These are phyloP conservation scores for Penicillium sp. DNA, from an alignment of 2,329 filamentous ascomycete genomes.

Conservation along the genomic window DNA sequence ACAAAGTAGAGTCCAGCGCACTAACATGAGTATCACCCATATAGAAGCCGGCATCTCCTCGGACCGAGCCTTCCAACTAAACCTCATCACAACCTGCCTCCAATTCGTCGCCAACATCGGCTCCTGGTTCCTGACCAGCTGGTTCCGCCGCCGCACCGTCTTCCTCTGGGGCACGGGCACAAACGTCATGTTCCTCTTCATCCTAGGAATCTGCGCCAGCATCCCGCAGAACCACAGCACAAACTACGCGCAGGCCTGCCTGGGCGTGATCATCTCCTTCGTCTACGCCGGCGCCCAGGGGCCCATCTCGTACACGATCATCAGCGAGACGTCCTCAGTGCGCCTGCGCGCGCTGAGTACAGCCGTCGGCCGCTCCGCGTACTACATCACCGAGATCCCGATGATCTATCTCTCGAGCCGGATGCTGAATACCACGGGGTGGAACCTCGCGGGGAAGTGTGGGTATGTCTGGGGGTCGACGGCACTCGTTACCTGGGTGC, in stretches of 20 bases:
- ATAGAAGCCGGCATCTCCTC: constrained; percentile 37
- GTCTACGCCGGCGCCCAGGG: constrained; percentile 43
- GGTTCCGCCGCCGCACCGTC: constrained; percentile 48
- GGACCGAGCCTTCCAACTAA: constrained; percentile 34
- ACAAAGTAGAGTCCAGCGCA: too few relatives aligned
- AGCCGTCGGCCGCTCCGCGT: constrained; percentile 46
- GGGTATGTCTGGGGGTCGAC: constrained; percentile 56
- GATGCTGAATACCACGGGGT: constrained; percentile 48
- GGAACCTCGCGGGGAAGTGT: constrained; percentile 52
- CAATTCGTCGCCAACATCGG: constrained; percentile 43
- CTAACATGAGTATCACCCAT: too few relatives aligned
- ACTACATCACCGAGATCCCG: constrained; percentile 50
- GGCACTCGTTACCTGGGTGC: constrained; percentile 46
- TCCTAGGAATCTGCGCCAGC: constrained; percentile 44
- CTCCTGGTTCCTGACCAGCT: constrained; percentile 43
- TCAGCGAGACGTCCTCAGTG: constrained; percentile 45
- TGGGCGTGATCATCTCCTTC: constrained; percentile 48
- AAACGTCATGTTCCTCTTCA: constrained; percentile 43
- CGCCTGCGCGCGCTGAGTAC: constrained; percentile 46
- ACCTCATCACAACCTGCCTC: constrained; percentile 35
- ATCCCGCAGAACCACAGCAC: constrained; percentile 36
- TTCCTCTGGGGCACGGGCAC: constrained; percentile 44
- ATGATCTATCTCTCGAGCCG: constrained; percentile 48
- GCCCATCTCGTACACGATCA: constrained; percentile 46
- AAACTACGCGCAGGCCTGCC: constrained; percentile 46